Evolutionary conservation across 805 yeast genomes (phyloP), one percentile per base, ranked within the genome.

Genomic region (Saccharomyces cerevisiae): DNA sequence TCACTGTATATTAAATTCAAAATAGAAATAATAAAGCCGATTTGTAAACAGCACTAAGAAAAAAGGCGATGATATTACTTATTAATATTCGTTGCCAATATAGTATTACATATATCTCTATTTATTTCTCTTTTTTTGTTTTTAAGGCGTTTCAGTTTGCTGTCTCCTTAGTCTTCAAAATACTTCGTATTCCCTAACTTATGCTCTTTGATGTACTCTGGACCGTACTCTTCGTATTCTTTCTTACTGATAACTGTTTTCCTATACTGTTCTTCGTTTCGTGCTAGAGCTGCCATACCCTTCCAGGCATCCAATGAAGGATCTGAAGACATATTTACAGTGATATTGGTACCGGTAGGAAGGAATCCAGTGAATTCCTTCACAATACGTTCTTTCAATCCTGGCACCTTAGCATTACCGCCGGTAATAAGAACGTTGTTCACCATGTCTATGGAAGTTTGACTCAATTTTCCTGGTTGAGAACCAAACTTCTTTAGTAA

Each of bases 141-240:
- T 36, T 17, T 36, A 14, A 31, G 24, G 43, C n/a, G n/a, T 17
- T 17, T 36, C 43, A 36, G 43, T 21, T 36, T 10, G 17, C 24
- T 36, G 11, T 36, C 11, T n/a, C 17, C 11, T 13, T 36, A 36
- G 4, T 36, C 57, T 46, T 64, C 63, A 48, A 66, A 62, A 59
- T 62, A 67, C 22, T 55, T 56, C 9, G 62, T 54, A 67, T 88
- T 87, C 1, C 97, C 96, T 60, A 87, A 70, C 10, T 82, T 81
- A 68, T 92, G 96, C 65, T 89, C 96, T 63, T 86, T 88, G 49
- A 91, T 82, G 66, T 90, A 92, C 53, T 89, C 97, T 0, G 88
- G 76, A 0, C 99, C 99, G 76, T 79, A 81, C 69, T 94, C 99
- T 48, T 84, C 85, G 65, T 89, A 94, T 58, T 91, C 96, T 53